phyloP scores from a whole-genome alignment of 148 eudicot species.

The Camellia granthamiana region DNA sequence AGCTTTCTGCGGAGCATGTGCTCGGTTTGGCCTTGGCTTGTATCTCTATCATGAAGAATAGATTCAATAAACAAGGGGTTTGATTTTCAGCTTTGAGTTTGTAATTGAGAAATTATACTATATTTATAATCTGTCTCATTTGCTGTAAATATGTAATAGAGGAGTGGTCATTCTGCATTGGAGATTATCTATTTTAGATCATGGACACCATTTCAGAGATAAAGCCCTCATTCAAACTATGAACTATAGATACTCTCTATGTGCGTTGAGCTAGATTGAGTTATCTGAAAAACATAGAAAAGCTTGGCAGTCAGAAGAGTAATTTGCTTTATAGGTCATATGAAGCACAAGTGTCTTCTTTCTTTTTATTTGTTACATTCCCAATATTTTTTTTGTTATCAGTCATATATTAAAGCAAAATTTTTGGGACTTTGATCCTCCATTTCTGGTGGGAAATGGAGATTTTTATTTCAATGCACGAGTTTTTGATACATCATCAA shows the following conservation, averaged over 20 bases:
- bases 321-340: not conserved
- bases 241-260: not conserved
- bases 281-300: not conserved
- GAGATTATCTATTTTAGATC: not conserved
- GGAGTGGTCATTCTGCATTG: not conserved
- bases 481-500: too few relatives aligned
- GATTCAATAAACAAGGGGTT: slow-evolving; percentile 4
- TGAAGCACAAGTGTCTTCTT: not conserved
- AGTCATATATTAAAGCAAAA: too few relatives aligned
- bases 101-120: not conserved
- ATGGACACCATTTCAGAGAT: not conserved
- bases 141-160: slow-evolving; percentile 6
- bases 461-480: too few relatives aligned
- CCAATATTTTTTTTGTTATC: too few relatives aligned
- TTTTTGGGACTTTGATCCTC: too few relatives aligned
- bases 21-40: slow-evolving; percentile 96
- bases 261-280: not conserved
- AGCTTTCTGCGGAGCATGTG: slow-evolving; percentile 90
- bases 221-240: not conserved
- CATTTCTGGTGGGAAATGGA: too few relatives aligned
- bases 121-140: not conserved
- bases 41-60: slow-evolving; percentile 85
- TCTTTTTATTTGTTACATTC: not conserved
- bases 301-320: not conserved
- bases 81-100: slow-evolving; percentile 11